Base-by-base conservation (phyloP, 1,284 basidiomycete species). In the Polyporus tsugae region DNA sequence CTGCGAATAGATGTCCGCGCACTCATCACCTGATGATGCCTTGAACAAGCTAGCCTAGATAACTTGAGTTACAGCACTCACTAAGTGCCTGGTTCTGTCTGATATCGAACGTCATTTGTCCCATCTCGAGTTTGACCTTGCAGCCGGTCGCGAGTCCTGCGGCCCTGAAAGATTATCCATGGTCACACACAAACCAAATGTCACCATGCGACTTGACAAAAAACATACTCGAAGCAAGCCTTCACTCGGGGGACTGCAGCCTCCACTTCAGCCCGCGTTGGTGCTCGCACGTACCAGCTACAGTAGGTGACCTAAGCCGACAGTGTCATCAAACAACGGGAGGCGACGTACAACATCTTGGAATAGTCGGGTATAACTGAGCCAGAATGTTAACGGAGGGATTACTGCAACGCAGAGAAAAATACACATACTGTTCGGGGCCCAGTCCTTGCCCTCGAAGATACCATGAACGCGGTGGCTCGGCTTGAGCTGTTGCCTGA, bases 301-400 rank as follows among this genome's bases (percentile, higher is more conserved):
- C 19, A 22, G 36, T 15, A 46, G 35, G 38, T 64, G 2, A 62
- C 9, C 42, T 67, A 2, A 62, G 17, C 39, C 22, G 1, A 11
- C 53, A 35, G 36, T 22, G 25, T 17, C 19, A 13, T 11, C 15
- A 4, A 11, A 15, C 1, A 11, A 13, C 25, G 11, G 11, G 15
- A 38, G 9, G 42, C 55, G 5, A 82, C 73, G 72, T 60, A 80
- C 79, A 77, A 80, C 86, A 95, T 87, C 69, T 84, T 86, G 11
- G 92, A 84, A 74, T 93, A 89, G 76, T 93, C 93, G 2, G 94
- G 94, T 67, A 95, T 95, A 64, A 95, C 93, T 92, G 67, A 11
- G 17, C 6, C 7, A 5, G 57, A 41, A 39, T 25, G 49, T 38
- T 9, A 55, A 6, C 25, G 2, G 6, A 17, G 6, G 11, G 42